These are phyloP conservation scores for Cercospora sesami DNA, from an alignment of 2,329 filamentous ascomycete genomes.

Conservation along the genomic window DNA sequence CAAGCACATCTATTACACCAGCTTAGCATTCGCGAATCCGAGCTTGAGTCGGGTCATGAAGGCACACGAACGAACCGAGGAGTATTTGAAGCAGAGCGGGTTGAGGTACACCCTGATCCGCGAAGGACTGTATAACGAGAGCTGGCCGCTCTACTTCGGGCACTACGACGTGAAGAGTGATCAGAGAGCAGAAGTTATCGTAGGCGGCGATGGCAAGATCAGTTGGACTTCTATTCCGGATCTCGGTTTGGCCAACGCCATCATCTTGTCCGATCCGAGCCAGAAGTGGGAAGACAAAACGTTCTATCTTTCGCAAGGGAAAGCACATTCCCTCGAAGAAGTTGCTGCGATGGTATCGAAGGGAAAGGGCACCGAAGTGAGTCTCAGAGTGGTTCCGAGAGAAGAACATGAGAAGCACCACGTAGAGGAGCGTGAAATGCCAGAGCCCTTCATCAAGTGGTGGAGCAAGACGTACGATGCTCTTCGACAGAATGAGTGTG, in stretches of 20 bases:
- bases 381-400: conserved; percentile 41
- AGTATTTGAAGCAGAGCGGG: conserved; percentile 38
- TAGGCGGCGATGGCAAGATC: conserved; percentile 46
- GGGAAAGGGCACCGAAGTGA: conserved; percentile 32
- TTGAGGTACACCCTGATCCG: conserved; percentile 43
- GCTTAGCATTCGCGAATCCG: conserved; percentile 45
- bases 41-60: conserved; percentile 48
- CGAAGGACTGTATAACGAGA: conserved; percentile 49
- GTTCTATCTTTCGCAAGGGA: conserved; percentile 41
- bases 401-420: conserved; percentile 47
- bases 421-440: conserved; percentile 40
- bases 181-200: conserved; percentile 38
- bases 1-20: conserved; percentile 50
- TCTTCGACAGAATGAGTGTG: conserved; percentile 45
- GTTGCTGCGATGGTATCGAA: conserved; percentile 35
- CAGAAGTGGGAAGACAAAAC: conserved; percentile 41
- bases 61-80: conserved; percentile 50
- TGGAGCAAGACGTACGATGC: conserved; percentile 51
- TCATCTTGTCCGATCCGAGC: conserved; percentile 39
- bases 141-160: conserved; percentile 51
- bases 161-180: conserved; percentile 44
- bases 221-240: conserved; percentile 49
- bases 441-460: conserved; percentile 46
- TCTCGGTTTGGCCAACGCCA: conserved; percentile 47
- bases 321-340: conserved; percentile 33